phyloP scores from a whole-genome alignment of 2,329 filamentous ascomycete genomes.

The Whalleya microplaca region DNA sequence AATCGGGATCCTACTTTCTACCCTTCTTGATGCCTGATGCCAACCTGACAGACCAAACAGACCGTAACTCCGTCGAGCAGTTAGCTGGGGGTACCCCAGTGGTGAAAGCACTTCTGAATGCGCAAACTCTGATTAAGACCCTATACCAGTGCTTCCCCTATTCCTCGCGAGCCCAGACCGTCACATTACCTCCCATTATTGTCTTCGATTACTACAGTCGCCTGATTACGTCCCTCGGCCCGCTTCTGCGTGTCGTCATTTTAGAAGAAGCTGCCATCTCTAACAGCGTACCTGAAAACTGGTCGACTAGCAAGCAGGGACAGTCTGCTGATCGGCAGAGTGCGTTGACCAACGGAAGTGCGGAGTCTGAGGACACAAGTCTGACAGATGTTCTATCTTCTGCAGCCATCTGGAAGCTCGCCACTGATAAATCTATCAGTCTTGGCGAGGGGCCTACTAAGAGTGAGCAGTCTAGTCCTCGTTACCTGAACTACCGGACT shows the following conservation, averaged over 20 bases:
- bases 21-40: conserved; percentile 58
- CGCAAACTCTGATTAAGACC: conserved; percentile 76
- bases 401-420: conserved; percentile 29
- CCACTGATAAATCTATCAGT: conserved; percentile 20
- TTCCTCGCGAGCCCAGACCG: conserved; percentile 64
- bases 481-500: conserved; percentile 75
- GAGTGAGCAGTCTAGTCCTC: conserved; percentile 38
- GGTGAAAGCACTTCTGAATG: conserved; percentile 76
- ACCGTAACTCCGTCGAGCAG: conserved; percentile 43
- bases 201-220: conserved; percentile 80
- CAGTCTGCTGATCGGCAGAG: conserved; percentile 23
- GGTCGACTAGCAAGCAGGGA: conserved; percentile 48
- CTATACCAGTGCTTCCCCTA: conserved; percentile 76
- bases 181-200: conserved; percentile 76
- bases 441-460: conserved; percentile 23
- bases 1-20: conserved; percentile 70
- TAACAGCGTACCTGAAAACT: conserved; percentile 72
- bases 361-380: conserved; percentile 34
- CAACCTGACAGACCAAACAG: conserved; percentile 36
- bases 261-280: conserved; percentile 81
- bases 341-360: conserved; percentile 6
- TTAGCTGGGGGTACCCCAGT: conserved; percentile 71
- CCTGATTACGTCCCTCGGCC: conserved; percentile 76
- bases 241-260: conserved; percentile 78
- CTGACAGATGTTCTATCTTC: conserved; percentile 33